Evolutionary conservation across 805 yeast species (phyloP).

Genomic region (Metschnikowia peoriensis): DNA sequence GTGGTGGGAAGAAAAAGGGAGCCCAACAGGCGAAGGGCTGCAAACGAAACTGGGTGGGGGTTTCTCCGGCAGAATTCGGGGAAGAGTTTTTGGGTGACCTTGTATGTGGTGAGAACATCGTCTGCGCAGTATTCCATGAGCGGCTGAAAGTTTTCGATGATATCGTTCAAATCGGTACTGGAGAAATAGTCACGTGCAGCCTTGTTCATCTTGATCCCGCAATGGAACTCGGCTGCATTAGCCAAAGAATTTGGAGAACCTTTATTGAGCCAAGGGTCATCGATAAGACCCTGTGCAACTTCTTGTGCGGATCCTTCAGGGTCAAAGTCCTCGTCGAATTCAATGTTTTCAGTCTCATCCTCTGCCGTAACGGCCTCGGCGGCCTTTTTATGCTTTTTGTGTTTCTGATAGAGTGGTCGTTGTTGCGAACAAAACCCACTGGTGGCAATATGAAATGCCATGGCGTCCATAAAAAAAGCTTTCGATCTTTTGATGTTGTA

Average conservation of each 20-base stretch:
- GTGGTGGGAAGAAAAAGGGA: conserved; percentile 78
- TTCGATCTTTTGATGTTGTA: conserved; percentile 65
- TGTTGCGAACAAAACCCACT: conserved; percentile 94
- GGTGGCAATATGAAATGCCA: conserved; percentile 88
- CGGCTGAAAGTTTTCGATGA: conserved; percentile 54
- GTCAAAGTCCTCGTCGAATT: conserved; percentile 4
- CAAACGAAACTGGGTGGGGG: conserved; percentile 94
- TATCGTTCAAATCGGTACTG: conserved; percentile 49
- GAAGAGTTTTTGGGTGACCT: conserved; percentile 62
- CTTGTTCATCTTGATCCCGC: conserved; percentile 67
- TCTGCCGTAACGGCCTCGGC: conserved; percentile 17
- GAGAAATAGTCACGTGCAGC: conserved; percentile 62
- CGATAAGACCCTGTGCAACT: conserved; percentile 34
- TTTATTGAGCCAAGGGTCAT: conserved; percentile 82
- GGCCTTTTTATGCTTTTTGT: conserved; percentile 39
- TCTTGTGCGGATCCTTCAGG: conserved; percentile 21
- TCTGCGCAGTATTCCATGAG: conserved; percentile 79
- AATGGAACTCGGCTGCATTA: conserved; percentile 77
- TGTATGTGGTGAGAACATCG: conserved; percentile 77
- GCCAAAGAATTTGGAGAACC: conserved; percentile 79
- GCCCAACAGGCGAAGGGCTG: conserved; percentile 75
- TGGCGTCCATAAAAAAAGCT: conserved; percentile 83
- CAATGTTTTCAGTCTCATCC: conserved; percentile 18
- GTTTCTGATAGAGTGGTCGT: conserved; percentile 71
- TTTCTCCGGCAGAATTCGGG: conserved; percentile 66